Base-by-base conservation (phyloP, 192 early-diverging fungal species). In the Phycomyces blakesleeanus region DNA sequence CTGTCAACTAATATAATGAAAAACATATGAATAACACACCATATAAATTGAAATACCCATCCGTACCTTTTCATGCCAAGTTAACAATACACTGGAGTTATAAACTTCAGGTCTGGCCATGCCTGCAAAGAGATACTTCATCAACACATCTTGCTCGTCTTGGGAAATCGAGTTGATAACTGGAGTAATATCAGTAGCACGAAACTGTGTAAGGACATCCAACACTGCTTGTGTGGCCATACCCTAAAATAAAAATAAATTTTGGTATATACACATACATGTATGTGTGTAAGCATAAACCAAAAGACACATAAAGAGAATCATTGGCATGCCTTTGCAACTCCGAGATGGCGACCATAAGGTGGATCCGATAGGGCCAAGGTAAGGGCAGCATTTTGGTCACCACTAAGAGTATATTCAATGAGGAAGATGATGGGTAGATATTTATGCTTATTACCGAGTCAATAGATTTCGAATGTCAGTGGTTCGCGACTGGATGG, bases 121-220 rank as follows among this genome's bases (percentile, higher is more conserved):
- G 16, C 92, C 95, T 24, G 90, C 83, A 78, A 97, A 97, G 26
- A 98, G 79, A 75, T 95, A 98, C 76, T 93, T 96, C 74, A 95
- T 85, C 71, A 98, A 69, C 8, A 86, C 77, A 72, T 96, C 94
- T 55, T 89, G 76, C 37, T 90, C 81, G 15, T 84, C 82, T 0
- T 73, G 67, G 0, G 67, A 39, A 61, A 97, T 77, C 9, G 62
- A 34, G 63, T 87, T 83, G 42, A 93, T 74, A 49, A 91, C 68
- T 21, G 60, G 44, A 25, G 80, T 55, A 37, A 93, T 85, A 52
- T 97, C 94, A 24, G 83, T 73, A 12, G 85, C 71, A 60, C 87
- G 81, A 52, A 85, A 84, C n/a, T 86, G 82, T 53, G 76, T 77
- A 41, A 98, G 73, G 0, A 93, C 88, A 27, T 94, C 92, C 73